A percentile compares a stretch with the other conserved stretches of the same genome.
Conservation (phyloP, 129 eudicot genomes). For the Kitagawia praeruptora region DNA sequence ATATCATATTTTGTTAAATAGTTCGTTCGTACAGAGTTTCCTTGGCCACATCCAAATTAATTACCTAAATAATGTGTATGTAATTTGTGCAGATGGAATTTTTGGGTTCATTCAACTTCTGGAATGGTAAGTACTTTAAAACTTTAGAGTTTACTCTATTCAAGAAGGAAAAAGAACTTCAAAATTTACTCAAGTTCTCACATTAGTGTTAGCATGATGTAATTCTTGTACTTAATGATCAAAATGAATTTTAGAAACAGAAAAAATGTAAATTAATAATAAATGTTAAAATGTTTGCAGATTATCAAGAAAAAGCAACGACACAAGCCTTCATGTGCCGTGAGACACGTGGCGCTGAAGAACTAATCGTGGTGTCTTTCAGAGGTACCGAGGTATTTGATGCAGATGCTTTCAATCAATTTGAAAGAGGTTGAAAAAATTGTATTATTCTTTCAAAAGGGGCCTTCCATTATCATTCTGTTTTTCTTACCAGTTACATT, state of each 20-base stretch:
- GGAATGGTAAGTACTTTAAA: constrained; percentile 36
- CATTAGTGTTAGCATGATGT: neutral
- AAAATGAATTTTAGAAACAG: neutral
- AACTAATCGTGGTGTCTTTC: constrained; percentile 51
- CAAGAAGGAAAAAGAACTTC: no score
- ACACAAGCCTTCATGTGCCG: constrained; percentile 56
- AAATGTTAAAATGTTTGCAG: neutral
- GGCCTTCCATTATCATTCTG: no score
- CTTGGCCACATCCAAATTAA: neutral
- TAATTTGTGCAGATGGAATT: constrained; percentile 54
- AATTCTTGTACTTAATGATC: neutral
- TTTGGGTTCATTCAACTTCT: constrained; percentile 32
- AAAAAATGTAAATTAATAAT: neutral
- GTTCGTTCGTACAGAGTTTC: neutral
- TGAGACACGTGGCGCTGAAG: constrained; percentile 18
- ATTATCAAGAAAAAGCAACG: constrained; percentile 27
- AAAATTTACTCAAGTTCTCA: no score
- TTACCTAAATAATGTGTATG: neutral
- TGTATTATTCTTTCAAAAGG: no score
- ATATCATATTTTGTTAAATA: neutral
- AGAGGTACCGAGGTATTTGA: constrained; percentile 63
- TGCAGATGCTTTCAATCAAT: constrained; percentile 46
- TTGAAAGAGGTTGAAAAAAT: no score
- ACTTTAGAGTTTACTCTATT: neutral
- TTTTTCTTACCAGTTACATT: no score